Conservation (phyloP, 163 green algal genomes). For the Volvox carteri region DNA sequence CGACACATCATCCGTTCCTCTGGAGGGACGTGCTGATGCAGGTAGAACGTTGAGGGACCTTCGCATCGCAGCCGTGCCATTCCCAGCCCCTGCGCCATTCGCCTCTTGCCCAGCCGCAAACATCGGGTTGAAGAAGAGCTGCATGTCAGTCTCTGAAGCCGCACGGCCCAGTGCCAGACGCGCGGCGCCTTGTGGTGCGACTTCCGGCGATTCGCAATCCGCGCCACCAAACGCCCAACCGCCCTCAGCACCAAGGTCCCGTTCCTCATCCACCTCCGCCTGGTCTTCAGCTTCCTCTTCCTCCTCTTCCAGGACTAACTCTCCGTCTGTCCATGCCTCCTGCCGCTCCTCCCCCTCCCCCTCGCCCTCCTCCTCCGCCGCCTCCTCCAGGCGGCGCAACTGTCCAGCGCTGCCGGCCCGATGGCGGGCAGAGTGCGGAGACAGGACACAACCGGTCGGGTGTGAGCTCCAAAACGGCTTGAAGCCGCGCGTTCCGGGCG, state of each 20-base stretch:
- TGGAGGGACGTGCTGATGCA: not conserved
- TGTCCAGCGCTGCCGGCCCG: not conserved
- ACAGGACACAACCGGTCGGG: not conserved
- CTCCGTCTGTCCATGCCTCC: not conserved
- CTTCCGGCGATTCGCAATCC: not conserved
- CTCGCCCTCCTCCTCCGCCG: slow-evolving; percentile 14
- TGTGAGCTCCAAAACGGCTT: not conserved
- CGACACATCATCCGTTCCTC: not conserved
- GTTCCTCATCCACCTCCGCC: not conserved
- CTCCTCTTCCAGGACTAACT: not conserved
- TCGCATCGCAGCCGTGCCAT: not conserved
- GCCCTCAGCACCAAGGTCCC: not conserved
- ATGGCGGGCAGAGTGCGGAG: not conserved
- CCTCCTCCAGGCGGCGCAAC: not conserved
- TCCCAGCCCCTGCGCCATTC: no score
- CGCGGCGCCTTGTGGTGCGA: not conserved
- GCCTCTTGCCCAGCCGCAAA: not conserved
- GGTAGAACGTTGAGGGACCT: not conserved
- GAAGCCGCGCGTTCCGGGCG: not conserved
- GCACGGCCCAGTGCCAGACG: not conserved
- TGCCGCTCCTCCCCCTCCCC: not conserved
- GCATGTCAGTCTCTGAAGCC: slow-evolving; percentile 13
- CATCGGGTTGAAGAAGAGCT: slow-evolving; percentile 27
- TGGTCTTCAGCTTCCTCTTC: not conserved
- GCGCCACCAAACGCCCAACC: not conserved